Conservation (phyloP, 805 yeast genomes). For the Ogataea polymorpha region DNA sequence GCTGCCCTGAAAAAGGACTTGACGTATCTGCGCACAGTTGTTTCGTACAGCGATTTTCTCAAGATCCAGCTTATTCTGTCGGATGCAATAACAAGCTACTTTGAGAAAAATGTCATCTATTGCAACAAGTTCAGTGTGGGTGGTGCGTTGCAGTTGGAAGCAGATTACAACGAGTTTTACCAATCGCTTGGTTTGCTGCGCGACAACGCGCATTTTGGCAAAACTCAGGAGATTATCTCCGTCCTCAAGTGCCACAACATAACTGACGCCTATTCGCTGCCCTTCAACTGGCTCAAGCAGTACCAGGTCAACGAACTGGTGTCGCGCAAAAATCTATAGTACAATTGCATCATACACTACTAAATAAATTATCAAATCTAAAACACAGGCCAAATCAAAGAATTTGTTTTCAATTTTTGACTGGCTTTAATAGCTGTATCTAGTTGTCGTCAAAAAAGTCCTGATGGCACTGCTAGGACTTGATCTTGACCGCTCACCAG, state of each 20-base stretch:
- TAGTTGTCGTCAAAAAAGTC: too few relatives aligned
- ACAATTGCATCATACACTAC: neutral
- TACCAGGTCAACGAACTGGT: conserved; percentile 16
- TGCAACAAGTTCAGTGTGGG: conserved; percentile 34
- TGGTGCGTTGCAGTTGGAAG: conserved; percentile 36
- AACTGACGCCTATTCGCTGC: neutral
- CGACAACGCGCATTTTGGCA: conserved; percentile 20
- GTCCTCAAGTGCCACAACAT: conserved; percentile 10
- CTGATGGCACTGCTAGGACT: neutral
- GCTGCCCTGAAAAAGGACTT: conserved; percentile 29
- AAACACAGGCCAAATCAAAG: neutral
- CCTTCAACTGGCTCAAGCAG: conserved; percentile 8
- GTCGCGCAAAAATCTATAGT: conserved; percentile 2
- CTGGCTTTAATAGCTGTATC: neutral
- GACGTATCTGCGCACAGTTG: conserved; percentile 27
- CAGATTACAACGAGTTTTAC: conserved; percentile 35
- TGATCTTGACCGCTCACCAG: neutral
- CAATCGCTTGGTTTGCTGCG: conserved; percentile 20
- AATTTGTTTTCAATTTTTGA: neutral
- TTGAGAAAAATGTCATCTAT: conserved; percentile 37
- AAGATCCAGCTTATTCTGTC: conserved; percentile 27
- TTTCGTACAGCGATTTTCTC: conserved; percentile 31
- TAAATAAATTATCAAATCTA: neutral
- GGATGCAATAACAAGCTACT: conserved; percentile 31
- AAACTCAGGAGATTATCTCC: conserved; percentile 17